phyloP scores from a whole-genome alignment of 78 protist species.

The Dictyostelium intermedium region DNA sequence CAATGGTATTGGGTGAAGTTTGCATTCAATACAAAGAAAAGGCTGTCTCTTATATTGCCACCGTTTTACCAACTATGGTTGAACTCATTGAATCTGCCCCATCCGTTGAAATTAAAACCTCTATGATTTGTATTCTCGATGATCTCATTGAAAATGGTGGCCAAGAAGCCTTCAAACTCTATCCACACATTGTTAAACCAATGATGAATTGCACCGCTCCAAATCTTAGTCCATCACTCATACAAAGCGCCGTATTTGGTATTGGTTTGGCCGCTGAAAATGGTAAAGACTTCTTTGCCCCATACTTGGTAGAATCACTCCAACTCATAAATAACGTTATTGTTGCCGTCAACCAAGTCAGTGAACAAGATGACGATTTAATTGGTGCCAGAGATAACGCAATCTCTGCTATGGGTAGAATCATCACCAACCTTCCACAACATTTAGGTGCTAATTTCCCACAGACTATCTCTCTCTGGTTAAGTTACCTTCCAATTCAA shows the following conservation, averaged over 20 bases:
- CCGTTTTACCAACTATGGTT: background rate
- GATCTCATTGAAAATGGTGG: conserved; percentile 87
- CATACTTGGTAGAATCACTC: conserved; percentile 27
- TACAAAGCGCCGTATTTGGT: conserved; percentile 92
- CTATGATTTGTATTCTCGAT: conserved; percentile 90
- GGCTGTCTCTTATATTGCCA: background rate
- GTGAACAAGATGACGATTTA: background rate
- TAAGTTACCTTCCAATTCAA: conserved; percentile 19
- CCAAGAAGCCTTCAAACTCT: conserved; percentile 23
- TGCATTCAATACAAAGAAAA: conserved; percentile 9
- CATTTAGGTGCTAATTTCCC: background rate
- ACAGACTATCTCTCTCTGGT: background rate
- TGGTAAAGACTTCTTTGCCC: conserved; percentile 66
- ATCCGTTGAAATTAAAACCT: conserved; percentile 18
- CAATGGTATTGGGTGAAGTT: conserved; percentile 36
- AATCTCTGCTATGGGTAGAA: conserved; percentile 86
- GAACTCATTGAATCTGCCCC: background rate
- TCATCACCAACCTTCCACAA: background rate
- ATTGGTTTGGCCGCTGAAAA: conserved; percentile 83
- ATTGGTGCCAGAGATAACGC: conserved; percentile 82
- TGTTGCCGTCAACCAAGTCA: background rate
- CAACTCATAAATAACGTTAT: background rate
- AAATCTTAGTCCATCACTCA: conserved; percentile 39
- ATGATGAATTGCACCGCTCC: background rate
- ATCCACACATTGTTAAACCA: conserved; percentile 39